Conservation (phyloP, 2,329 filamentous ascomycete species). For the Venturiaceae sp. region DNA sequence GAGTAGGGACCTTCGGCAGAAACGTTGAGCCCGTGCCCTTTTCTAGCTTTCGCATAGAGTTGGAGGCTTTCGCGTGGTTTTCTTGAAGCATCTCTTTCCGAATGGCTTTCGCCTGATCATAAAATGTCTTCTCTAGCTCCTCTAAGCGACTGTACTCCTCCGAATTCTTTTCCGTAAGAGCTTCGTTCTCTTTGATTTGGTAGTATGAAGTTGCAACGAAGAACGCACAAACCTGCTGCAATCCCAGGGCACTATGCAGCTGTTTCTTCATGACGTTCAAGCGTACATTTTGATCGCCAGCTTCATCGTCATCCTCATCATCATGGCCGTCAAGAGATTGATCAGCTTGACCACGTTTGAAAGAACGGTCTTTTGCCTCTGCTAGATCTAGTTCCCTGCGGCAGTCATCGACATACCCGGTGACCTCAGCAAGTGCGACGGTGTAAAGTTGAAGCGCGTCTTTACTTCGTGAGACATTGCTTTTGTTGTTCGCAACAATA, state of each 20-base stretch:
- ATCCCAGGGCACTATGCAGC: constrained; percentile 63
- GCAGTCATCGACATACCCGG: constrained; percentile 50
- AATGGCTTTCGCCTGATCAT: constrained; percentile 68
- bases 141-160: constrained; percentile 58
- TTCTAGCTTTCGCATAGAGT: constrained; percentile 52
- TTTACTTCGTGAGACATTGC: constrained; percentile 39
- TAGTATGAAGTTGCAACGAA: constrained; percentile 77
- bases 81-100: constrained; percentile 67
- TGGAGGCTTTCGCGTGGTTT: constrained; percentile 47
- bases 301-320: constrained; percentile 23
- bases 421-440: constrained; percentile 29
- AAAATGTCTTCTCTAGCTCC: constrained; percentile 59
- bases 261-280: constrained; percentile 46
- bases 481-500: constrained; percentile 64
- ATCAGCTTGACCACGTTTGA: constrained; percentile 9
- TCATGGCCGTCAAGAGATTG: constrained; percentile 23
- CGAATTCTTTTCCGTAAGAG: constrained; percentile 51
- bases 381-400: constrained; percentile 51
- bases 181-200: constrained; percentile 62
- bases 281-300: constrained; percentile 27
- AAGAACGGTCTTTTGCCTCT: constrained; percentile 14
- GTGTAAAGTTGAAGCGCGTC: constrained; percentile 65
- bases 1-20: constrained; percentile 50
- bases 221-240: constrained; percentile 75
- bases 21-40: constrained; percentile 39